These are phyloP conservation scores for Cornus controversa DNA, from an alignment of 148 eudicot species.

Conservation along the genomic window DNA sequence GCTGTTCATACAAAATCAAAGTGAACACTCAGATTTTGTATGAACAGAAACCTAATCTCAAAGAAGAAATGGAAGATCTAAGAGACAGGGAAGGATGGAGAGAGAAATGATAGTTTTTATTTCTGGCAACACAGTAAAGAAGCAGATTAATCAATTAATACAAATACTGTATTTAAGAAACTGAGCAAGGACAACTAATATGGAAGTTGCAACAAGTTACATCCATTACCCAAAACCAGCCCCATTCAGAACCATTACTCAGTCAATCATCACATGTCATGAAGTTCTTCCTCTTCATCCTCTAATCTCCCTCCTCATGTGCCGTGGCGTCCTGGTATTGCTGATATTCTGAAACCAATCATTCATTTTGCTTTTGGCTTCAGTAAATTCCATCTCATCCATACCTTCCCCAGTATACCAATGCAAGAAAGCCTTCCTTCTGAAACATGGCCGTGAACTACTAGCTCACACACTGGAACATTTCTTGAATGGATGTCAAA, in stretches of 20 bases:
- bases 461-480: conserved; percentile 30
- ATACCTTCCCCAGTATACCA: conserved; percentile 32
- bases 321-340: conserved; percentile 39
- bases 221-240: too few species aligned
- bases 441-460: conserved; percentile 30
- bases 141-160: neutral
- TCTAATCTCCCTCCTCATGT: conserved; percentile 35
- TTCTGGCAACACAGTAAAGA: too few species aligned
- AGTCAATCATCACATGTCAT: neutral
- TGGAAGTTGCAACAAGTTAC: neutral
- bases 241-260: too few species aligned
- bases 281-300: conserved; percentile 25
- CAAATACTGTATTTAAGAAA: neutral
- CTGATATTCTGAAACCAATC: conserved; percentile 36
- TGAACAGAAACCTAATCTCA: too few species aligned
- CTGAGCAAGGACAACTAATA: neutral
- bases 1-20: too few species aligned
- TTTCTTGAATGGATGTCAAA: conserved; percentile 27
- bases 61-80: too few species aligned
- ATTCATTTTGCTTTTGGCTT: conserved; percentile 31
- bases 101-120: too few species aligned
- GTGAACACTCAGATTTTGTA: too few species aligned
- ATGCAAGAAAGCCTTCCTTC: conserved; percentile 33
- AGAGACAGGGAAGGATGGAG: too few species aligned
- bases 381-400: conserved; percentile 33